A percentile compares a stretch with the other conserved stretches of the same genome.
Conservation (phyloP, 306 rosid genomes). For the Lathyrus aphaca region DNA sequence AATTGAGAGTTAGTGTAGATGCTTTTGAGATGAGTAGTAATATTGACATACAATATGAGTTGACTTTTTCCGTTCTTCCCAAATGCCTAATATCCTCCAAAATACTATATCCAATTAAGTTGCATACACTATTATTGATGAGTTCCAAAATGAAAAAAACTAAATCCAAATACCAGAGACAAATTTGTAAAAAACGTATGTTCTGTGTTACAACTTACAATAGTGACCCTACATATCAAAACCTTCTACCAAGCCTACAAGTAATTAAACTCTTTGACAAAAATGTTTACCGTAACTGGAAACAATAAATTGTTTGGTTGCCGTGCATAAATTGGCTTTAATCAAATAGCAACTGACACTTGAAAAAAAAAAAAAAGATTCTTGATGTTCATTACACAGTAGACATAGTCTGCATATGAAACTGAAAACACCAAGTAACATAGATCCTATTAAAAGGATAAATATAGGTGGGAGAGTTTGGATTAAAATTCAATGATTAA, state of each 20-base stretch:
- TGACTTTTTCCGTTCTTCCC: background rate
- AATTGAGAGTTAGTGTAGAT: background rate
- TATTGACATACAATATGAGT: conserved; percentile 1
- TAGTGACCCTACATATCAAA: background rate
- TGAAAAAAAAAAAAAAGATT: no score
- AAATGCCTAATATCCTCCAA: background rate
- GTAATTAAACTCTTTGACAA: background rate
- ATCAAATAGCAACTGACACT: conserved; percentile 2
- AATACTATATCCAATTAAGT: background rate
- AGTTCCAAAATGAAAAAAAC: background rate
- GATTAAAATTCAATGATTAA: conserved; percentile 27
- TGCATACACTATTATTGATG: background rate
- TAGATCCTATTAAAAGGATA: conserved; percentile 7
- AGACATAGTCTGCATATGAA: conserved; percentile 20
- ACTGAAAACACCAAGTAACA: conserved; percentile 14
- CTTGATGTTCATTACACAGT: background rate
- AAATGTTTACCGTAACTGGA: no score
- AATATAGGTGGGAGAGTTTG: background rate
- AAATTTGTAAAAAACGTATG: background rate
- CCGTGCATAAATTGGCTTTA: background rate
- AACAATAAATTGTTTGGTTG: no score
- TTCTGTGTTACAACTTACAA: background rate
- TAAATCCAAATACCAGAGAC: background rate
- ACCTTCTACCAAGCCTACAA: background rate
- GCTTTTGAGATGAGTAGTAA: background rate